phyloP scores from a whole-genome alignment of 345 rosid species.

The Lepidium didymum region DNA sequence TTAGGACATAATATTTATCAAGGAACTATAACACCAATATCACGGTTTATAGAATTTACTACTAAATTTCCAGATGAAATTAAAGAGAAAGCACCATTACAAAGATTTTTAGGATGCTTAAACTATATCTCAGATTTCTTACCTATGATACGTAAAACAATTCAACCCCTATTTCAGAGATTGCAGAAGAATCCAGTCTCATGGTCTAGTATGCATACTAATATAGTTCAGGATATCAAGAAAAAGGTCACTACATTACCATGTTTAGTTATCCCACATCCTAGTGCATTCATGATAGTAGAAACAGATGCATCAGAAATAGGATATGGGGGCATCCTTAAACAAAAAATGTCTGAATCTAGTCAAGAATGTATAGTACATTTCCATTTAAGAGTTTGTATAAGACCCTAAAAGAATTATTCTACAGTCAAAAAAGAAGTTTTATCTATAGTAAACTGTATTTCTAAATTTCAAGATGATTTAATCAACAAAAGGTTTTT shows the following conservation, averaged over 20 bases:
- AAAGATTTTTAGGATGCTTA: not conserved
- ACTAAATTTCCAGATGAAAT: not conserved
- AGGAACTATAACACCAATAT: not conserved
- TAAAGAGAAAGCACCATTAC: not conserved
- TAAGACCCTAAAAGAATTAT: not conserved
- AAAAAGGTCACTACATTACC: not conserved
- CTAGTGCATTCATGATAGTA: not conserved
- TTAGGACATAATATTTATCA: not conserved
- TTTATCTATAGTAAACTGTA: not conserved
- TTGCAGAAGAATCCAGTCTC: not conserved
- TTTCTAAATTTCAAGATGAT: not conserved
- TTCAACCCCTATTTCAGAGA: not conserved
- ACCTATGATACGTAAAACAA: not conserved
- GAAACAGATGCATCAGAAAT: not conserved
- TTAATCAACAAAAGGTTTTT: not conserved
- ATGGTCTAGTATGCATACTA: not conserved
- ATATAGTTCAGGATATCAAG: not conserved
- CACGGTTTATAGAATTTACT: not conserved
- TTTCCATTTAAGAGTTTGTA: not conserved
- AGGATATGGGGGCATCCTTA: not conserved
- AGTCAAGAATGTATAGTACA: not conserved
- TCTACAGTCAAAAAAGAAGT: not conserved
- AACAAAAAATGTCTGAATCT: not conserved
- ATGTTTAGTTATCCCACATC: not conserved
- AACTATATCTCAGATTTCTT: not conserved